These are phyloP conservation scores for Kingdonia uniflora DNA, from an alignment of 164 flowering plant genomes.

Conservation along the genomic window DNA sequence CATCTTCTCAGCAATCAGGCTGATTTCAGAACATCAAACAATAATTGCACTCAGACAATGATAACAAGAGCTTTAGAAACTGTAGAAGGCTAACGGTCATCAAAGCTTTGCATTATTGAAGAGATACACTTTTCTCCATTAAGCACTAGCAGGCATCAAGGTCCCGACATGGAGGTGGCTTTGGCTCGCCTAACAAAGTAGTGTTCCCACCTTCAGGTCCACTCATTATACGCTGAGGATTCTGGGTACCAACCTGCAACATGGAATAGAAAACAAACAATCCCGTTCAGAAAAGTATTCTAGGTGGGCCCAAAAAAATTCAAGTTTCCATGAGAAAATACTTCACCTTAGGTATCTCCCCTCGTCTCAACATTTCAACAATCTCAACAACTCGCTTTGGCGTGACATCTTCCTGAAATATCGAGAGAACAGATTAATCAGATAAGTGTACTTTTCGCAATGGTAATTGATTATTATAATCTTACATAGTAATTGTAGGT, in stretches of 20 bases:
- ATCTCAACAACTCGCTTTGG: conserved; percentile 87
- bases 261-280: conserved; percentile 1
- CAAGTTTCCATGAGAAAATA: neutral
- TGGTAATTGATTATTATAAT: too few relatives aligned
- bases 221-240: conserved; percentile 50
- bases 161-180: conserved; percentile 91
- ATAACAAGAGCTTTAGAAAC: too few relatives aligned
- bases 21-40: too few relatives aligned
- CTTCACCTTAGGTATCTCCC: conserved; percentile 60
- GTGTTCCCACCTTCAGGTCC: conserved; percentile 98
- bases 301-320: conserved; percentile 1
- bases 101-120: conserved; percentile 31
- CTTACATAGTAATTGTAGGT: conserved; percentile 88
- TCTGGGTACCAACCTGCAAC: conserved; percentile 90
- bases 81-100: neutral
- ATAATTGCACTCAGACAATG: too few relatives aligned
- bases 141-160: conserved; percentile 78
- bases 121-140: conserved; percentile 3
- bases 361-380: conserved; percentile 76
- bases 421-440: conserved; percentile 2
- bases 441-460: too few relatives aligned
- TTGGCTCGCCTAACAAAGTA: conserved; percentile 71
- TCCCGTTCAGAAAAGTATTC: too few relatives aligned
- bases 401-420: conserved; percentile 85
- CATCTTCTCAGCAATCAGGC: too few relatives aligned